Conservation (phyloP, 805 yeast species). For the Torulaspora quercuum region DNA sequence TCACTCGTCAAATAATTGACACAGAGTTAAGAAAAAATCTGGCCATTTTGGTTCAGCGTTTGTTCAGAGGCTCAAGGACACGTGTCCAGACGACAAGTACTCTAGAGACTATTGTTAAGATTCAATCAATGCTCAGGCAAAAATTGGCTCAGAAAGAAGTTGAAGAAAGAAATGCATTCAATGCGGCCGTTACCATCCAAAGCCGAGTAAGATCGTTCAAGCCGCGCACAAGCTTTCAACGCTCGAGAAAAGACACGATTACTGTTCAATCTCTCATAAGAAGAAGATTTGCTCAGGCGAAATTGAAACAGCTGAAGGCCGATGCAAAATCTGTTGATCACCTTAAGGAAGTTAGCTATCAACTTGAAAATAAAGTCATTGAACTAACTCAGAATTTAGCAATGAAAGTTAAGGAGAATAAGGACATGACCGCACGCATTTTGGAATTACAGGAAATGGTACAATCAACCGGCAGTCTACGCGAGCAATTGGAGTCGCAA, state of each 20-base stretch:
- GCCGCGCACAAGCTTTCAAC: slow-evolving; percentile 53
- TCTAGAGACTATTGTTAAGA: slow-evolving; percentile 33
- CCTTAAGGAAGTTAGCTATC: slow-evolving; percentile 85
- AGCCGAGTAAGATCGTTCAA: slow-evolving; percentile 63
- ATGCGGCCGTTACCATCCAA: slow-evolving; percentile 72
- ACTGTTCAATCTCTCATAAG: slow-evolving; percentile 75
- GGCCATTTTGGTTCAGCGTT: slow-evolving; percentile 71
- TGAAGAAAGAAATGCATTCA: slow-evolving; percentile 47
- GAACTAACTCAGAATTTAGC: slow-evolving; percentile 86
- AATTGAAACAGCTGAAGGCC: slow-evolving; percentile 60
- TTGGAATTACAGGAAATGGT: slow-evolving; percentile 48
- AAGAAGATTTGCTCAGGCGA: slow-evolving; percentile 65
- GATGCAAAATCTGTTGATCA: slow-evolving; percentile 92
- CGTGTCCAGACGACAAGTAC: slow-evolving; percentile 39
- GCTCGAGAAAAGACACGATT: slow-evolving; percentile 53
- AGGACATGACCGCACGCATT: slow-evolving; percentile 61
- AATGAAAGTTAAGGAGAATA: slow-evolving; percentile 76
- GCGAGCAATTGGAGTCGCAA: slow-evolving; percentile 51
- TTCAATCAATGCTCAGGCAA: slow-evolving; percentile 55
- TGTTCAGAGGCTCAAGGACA: slow-evolving; percentile 51
- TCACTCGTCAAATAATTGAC: slow-evolving; percentile 54
- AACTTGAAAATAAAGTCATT: slow-evolving; percentile 95
- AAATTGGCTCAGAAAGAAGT: slow-evolving; percentile 51
- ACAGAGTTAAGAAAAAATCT: slow-evolving; percentile 57
- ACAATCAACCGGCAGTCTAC: slow-evolving; percentile 51